Evolutionary conservation across 768 basidiomycete genomes (phyloP).

Genomic region (Asterophora lycoperdoides): DNA sequence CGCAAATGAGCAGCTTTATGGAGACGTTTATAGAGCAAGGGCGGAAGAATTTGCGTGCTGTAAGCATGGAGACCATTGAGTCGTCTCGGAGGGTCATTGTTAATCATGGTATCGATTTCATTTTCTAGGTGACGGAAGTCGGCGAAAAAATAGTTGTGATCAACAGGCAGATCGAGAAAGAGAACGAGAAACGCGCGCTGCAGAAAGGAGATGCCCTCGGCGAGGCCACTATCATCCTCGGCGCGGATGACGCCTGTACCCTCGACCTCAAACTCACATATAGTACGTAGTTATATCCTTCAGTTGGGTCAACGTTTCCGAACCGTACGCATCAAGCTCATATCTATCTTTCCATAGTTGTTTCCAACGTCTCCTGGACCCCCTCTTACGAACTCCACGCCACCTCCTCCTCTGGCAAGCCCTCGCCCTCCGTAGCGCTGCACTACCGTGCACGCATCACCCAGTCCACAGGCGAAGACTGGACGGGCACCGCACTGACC

Average conservation of each 20-base stretch:
- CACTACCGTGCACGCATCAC: constrained; percentile 52
- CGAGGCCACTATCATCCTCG: constrained; percentile 40
- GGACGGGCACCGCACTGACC: constrained; percentile 45
- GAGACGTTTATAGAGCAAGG: constrained; percentile 37
- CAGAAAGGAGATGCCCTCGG: constrained; percentile 33
- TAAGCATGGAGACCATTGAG: constrained; percentile 13
- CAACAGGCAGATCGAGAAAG: constrained; percentile 34
- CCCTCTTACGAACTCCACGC: constrained; percentile 60
- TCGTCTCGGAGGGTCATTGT: background rate
- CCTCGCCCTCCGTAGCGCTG: constrained; percentile 40
- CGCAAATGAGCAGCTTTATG: constrained; percentile 38
- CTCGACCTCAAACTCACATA: constrained; percentile 51
- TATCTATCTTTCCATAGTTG: constrained; percentile 32
- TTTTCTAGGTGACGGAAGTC: constrained; percentile 27
- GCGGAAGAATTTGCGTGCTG: constrained; percentile 29
- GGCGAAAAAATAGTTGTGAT: constrained; percentile 39
- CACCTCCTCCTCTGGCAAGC: constrained; percentile 39
- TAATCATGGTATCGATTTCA: background rate
- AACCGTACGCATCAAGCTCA: too few species aligned
- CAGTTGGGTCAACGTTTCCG: background rate
- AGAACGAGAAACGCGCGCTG: constrained; percentile 25
- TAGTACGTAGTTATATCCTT: constrained; percentile 35
- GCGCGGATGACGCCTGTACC: constrained; percentile 30
- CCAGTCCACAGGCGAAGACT: constrained; percentile 60
- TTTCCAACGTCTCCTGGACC: constrained; percentile 45